phyloP scores from a whole-genome alignment of 1,139 yeast genomes.

The Debaryomyces sp. region DNA sequence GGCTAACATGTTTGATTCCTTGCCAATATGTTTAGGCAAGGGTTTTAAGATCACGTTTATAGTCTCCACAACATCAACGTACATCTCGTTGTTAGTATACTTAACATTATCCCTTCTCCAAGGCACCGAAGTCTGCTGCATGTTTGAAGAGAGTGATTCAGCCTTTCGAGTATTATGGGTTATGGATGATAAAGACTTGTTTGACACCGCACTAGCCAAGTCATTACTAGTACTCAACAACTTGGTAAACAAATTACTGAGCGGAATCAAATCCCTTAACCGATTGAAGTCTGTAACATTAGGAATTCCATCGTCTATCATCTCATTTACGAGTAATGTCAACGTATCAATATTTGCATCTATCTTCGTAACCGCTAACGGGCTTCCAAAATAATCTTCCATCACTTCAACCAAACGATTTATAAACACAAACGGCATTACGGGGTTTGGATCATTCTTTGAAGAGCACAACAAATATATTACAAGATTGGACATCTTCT shows the following conservation, averaged over 20 bases:
- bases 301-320: conserved; percentile 80
- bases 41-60: conserved; percentile 49
- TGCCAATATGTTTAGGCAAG: conserved; percentile 12
- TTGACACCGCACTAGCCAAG: conserved; percentile 29
- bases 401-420: conserved; percentile 53
- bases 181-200: conserved; percentile 14
- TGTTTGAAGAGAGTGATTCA: conserved; percentile 3
- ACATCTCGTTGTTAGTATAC: conserved; percentile 77
- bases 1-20: conserved; percentile 11
- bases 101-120: conserved; percentile 74
- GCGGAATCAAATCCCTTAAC: conserved; percentile 72
- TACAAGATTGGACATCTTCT: conserved; percentile 24
- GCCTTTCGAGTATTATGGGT: conserved; percentile 10
- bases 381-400: conserved; percentile 61
- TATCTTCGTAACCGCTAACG: conserved; percentile 58
- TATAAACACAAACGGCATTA: conserved; percentile 59
- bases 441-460: conserved; percentile 36
- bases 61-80: conserved; percentile 72
- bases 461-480: conserved; percentile 28
- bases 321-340: conserved; percentile 51
- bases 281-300: conserved; percentile 72
- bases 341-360: conserved; percentile 69
- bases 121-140: conserved; percentile 42
- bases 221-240: conserved; percentile 38
- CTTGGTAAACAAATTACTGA: conserved; percentile 43